A percentile compares a stretch with the other conserved stretches of the same genome.
Evolutionary conservation across 345 rosid species (phyloP).

Genomic region (Euclidium syriacum): DNA sequence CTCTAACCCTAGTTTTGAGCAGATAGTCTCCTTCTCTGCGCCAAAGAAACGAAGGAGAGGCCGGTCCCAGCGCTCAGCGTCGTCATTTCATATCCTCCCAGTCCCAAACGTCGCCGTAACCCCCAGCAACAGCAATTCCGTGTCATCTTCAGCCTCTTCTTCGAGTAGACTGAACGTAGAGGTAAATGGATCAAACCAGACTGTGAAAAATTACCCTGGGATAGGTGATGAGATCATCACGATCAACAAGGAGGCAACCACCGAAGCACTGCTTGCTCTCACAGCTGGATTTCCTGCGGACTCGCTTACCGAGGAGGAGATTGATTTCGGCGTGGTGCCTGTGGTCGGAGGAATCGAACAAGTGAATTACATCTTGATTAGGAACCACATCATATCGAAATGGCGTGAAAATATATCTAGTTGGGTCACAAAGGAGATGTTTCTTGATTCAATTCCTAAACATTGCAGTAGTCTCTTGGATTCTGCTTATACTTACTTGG

Average conservation of each 20-base stretch:
- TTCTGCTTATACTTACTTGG: slow-evolving; percentile 75
- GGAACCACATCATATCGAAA: slow-evolving; percentile 80
- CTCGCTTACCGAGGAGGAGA: slow-evolving; percentile 81
- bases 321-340: slow-evolving; percentile 74
- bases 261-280: slow-evolving; percentile 82
- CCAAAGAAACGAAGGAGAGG: slow-evolving; percentile 90
- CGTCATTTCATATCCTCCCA: slow-evolving; percentile 38
- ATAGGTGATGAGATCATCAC: slow-evolving; percentile 83
- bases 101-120: slow-evolving; percentile 14
- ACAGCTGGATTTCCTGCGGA: slow-evolving; percentile 97
- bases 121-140: slow-evolving; percentile 11
- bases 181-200: slow-evolving; percentile 6
- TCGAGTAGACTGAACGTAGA: slow-evolving; percentile 14
- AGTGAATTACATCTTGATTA: slow-evolving; percentile 85
- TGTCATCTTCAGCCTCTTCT: slow-evolving; percentile 24
- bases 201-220: slow-evolving; percentile 24
- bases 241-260: slow-evolving; percentile 82
- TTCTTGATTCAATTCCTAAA: slow-evolving; percentile 54
- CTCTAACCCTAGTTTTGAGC: slow-evolving; percentile 33
- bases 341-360: slow-evolving; percentile 89
- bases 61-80: slow-evolving; percentile 59
- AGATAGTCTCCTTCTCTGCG: slow-evolving; percentile 53
- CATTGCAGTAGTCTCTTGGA: slow-evolving; percentile 67
- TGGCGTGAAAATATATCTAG: slow-evolving; percentile 74
- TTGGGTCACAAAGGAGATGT: slow-evolving; percentile 80